A percentile compares a stretch with the other conserved stretches of the same genome.
Evolutionary conservation across 2,329 filamentous ascomycete species (phyloP).

Genomic region (Colletotrichum chrysophilum): DNA sequence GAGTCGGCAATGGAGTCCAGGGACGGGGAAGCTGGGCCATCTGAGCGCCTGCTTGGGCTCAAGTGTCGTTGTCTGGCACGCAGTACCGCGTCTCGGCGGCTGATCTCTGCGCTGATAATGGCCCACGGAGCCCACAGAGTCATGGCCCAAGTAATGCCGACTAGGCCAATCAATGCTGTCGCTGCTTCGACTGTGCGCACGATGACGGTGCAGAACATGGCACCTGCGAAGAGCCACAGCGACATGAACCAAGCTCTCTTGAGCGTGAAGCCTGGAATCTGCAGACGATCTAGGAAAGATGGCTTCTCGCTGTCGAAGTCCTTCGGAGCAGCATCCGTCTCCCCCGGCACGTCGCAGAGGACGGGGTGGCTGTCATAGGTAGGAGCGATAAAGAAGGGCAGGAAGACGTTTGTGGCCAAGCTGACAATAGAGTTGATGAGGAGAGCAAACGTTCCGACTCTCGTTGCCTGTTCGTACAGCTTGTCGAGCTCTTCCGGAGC

Average conservation of each 20-base stretch:
- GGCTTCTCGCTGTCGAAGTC: constrained; percentile 39
- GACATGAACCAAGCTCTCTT: constrained; percentile 87
- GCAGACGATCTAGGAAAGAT: constrained; percentile 63
- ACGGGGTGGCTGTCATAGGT: constrained; percentile 66
- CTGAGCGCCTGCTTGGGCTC: constrained; percentile 9
- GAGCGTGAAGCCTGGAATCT: constrained; percentile 84
- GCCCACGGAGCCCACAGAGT: constrained; percentile 96
- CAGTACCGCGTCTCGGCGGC: constrained; percentile 71
- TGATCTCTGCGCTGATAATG: constrained; percentile 92
- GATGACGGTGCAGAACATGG: constrained; percentile 85
- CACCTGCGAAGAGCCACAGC: constrained; percentile 80
- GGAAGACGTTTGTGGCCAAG: constrained; percentile 78
- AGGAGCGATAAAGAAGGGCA: constrained; percentile 86
- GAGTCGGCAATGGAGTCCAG: constrained; percentile 5
- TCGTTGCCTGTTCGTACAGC: constrained; percentile 84
- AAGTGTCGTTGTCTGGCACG: constrained; percentile 40
- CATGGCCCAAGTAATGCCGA: constrained; percentile 91
- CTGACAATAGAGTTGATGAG: constrained; percentile 89
- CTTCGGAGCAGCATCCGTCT: constrained; percentile 32
- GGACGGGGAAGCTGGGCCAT: constrained; percentile 10
- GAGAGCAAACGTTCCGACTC: constrained; percentile 87
- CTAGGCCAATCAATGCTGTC: constrained; percentile 77
- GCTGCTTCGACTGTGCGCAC: constrained; percentile 74
- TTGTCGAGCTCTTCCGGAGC: constrained; percentile 75
- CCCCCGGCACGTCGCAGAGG: constrained; percentile 32